Evolutionary conservation across 352 stramenopile species (phyloP), one percentile per base, ranked within the genome.

Genomic region (Aphanomyces stellatus): DNA sequence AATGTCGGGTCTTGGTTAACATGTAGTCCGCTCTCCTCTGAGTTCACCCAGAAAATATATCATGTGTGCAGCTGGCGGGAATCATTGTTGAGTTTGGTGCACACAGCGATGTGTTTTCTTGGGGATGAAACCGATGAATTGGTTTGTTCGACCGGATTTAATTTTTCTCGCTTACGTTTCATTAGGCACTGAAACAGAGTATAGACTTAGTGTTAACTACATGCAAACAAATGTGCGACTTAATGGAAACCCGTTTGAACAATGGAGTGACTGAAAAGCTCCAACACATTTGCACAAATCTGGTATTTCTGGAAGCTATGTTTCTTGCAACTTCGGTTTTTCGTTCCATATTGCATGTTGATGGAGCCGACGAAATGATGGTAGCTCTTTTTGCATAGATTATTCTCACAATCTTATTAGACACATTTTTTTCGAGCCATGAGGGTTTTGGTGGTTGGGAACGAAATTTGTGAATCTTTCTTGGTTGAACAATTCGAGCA

Each of bases 271-370:
- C 24, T 25, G 30, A 59, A 24, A 11, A 41, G 28, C 10, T 67
- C n/a, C 28, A 59, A 57, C 28, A 40, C 24, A 42, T 67, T 27
- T 67, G 60, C 49, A 43, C 48, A 13, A 41, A 67, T 30, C 37
- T 67, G 24, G 30, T 57, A 13, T 43, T 67, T 42, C 42, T 67
- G 3, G 60, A 67, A 15, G 49, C 60, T 28, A 67, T 67, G n/a
- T 67, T 67, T 25, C 33, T 67, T 22, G 42, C 60, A 8, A 31
- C 60, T 3, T 49, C 60, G 2, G 25, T 49, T 22, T 49, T 67
- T 10, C 19, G 48, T 10, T 55, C 48, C 30, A 60, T 67, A 19
- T 11, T 30, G 2, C 7, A n/a, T 6, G 17, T 19, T 19, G 56
- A 64, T 25, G 41, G 33, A 15, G 11, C 41, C 4, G 6, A 33